phyloP scores from a whole-genome alignment of 2,329 filamentous ascomycete genomes.

The Mycogone perniciosa region DNA sequence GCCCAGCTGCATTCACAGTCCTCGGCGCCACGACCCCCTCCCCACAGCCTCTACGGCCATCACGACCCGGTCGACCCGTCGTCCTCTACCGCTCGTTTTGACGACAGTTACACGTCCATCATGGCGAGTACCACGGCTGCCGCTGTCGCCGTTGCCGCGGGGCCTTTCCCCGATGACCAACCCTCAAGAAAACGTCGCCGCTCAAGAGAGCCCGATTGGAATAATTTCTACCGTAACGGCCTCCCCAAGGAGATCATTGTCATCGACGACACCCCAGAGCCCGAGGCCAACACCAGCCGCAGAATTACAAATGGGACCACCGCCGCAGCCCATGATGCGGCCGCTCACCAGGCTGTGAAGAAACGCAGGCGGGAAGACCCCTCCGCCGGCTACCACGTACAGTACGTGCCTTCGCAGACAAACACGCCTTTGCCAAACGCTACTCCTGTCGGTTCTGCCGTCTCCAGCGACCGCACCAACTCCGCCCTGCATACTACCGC shows the following conservation, averaged over 20 bases:
- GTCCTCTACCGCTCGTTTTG: conserved; percentile 20
- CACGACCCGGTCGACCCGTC: conserved; percentile 17
- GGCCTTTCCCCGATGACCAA: conserved; percentile 20
- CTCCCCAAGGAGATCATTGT: conserved; percentile 80
- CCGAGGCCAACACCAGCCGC: conserved; percentile 38
- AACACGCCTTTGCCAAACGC: conserved; percentile 64
- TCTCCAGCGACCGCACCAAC: conserved; percentile 77
- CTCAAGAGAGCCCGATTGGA: conserved; percentile 67
- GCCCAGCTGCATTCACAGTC: conserved; percentile 25
- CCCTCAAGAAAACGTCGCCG: conserved; percentile 47
- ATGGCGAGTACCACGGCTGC: conserved; percentile 18
- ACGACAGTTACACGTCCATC: conserved; percentile 16
- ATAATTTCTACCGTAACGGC: conserved; percentile 75
- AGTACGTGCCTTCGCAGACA: conserved; percentile 61
- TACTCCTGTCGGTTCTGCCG: conserved; percentile 61
- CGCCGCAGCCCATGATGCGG: conserved; percentile 20
- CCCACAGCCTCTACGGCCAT: conserved; percentile 20
- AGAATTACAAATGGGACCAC: conserved; percentile 32
- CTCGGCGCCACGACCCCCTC: conserved; percentile 26
- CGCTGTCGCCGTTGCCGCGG: conserved; percentile 21
- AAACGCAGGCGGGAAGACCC: conserved; percentile 61
- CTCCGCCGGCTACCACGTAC: conserved; percentile 69
- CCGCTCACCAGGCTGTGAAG: conserved; percentile 55
- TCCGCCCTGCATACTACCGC: conserved; percentile 80
- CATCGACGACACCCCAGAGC: conserved; percentile 67